Conservation (phyloP, 306 rosid genomes). For the Leucaena leucocephala region DNA sequence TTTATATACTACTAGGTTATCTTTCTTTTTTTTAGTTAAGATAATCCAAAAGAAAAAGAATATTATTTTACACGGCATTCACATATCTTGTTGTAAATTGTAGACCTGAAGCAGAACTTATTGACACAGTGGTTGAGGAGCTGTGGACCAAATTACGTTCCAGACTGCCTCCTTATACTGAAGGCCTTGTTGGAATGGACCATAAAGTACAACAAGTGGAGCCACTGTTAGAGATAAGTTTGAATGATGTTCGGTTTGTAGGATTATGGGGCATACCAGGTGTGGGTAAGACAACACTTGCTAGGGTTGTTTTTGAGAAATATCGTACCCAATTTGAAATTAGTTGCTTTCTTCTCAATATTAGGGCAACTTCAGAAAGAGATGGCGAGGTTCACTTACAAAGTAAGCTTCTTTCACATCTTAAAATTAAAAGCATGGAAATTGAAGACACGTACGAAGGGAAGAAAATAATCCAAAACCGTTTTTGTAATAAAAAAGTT, state of each 20-base stretch:
- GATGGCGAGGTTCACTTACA: background rate
- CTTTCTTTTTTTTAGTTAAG: no score
- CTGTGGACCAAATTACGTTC: background rate
- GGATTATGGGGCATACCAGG: background rate
- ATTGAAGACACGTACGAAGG: background rate
- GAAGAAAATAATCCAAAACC: background rate
- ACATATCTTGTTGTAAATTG: no score
- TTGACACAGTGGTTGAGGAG: background rate
- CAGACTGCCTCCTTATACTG: background rate
- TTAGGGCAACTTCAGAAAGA: background rate
- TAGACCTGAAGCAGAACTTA: background rate
- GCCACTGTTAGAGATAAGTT: background rate
- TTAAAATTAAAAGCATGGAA: background rate
- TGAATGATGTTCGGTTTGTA: background rate
- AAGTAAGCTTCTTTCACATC: background rate
- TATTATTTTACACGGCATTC: no score
- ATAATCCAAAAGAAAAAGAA: no score
- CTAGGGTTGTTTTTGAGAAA: background rate
- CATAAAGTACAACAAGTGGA: background rate
- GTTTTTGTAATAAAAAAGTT: background rate
- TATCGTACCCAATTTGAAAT: background rate
- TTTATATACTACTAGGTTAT: no score
- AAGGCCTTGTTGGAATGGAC: background rate
- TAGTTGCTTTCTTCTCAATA: background rate
- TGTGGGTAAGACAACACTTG: background rate